Conservation (phyloP, 306 rosid species). For the Trifolium pratense region DNA sequence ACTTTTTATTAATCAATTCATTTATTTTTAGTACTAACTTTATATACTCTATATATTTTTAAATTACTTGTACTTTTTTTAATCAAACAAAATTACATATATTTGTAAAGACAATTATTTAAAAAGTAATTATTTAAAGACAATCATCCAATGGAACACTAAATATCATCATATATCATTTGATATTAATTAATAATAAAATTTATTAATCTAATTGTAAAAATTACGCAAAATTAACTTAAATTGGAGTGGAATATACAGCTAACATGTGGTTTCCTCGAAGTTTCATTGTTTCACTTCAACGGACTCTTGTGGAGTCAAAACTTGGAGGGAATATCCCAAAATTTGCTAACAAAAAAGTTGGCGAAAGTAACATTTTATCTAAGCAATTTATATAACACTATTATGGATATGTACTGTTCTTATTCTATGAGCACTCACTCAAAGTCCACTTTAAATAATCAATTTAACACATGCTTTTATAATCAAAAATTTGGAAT, state of each 20-base stretch:
- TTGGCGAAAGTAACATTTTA: neutral
- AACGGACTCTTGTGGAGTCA: neutral
- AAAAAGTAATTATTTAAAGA: too few relatives aligned
- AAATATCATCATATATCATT: too few relatives aligned
- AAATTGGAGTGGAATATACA: neutral
- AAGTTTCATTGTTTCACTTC: neutral
- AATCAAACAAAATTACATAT: too few relatives aligned
- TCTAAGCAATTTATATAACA: neutral
- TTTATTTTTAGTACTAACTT: neutral
- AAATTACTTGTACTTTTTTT: too few relatives aligned
- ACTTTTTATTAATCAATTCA: neutral
- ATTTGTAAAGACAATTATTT: too few relatives aligned
- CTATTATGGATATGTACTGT: neutral
- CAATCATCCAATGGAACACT: too few relatives aligned
- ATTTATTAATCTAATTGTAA: too few relatives aligned
- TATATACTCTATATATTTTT: neutral
- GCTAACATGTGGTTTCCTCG: neutral
- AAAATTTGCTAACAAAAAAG: neutral
- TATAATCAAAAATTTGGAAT: slow-evolving; percentile 16
- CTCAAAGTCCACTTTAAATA: slow-evolving; percentile 22
- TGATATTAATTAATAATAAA: too few relatives aligned
- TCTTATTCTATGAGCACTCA: neutral
- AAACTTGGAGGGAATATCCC: neutral
- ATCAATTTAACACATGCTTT: neutral
- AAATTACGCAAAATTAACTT: too few relatives aligned